Conservation (phyloP, 768 basidiomycete genomes). For the Tubosaeta sp. region DNA sequence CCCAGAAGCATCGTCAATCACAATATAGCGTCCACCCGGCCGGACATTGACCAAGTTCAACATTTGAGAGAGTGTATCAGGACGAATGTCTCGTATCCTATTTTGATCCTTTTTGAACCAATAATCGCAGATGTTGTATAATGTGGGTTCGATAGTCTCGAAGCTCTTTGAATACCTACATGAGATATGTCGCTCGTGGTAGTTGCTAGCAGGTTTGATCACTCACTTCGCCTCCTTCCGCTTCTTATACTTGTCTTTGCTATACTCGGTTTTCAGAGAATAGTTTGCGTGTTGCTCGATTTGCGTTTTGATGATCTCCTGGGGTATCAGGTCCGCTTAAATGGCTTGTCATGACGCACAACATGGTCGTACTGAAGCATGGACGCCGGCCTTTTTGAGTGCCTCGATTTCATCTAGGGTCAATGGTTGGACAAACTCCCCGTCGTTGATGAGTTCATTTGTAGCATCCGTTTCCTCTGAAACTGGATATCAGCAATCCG, state of each 20-base stretch:
- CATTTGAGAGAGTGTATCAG: conserved; percentile 87
- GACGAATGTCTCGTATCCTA: conserved; percentile 78
- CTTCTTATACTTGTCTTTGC: conserved; percentile 97
- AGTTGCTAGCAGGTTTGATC: not conserved
- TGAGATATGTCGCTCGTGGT: not conserved
- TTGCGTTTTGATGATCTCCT: conserved; percentile 95
- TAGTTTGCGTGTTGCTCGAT: conserved; percentile 92
- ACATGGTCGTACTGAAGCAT: conserved; percentile 56
- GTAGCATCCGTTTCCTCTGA: conserved; percentile 96
- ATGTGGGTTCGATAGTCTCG: conserved; percentile 80
- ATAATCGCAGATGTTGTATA: conserved; percentile 84
- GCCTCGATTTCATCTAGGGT: conserved; percentile 79
- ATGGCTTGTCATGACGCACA: not conserved
- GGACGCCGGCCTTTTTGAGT: conserved; percentile 76
- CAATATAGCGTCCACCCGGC: conserved; percentile 83
- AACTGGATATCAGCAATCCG: conserved; percentile 1
- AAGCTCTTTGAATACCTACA: conserved; percentile 87
- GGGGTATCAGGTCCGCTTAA: conserved; percentile 15
- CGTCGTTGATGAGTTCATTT: conserved; percentile 93
- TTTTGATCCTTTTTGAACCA: conserved; percentile 83
- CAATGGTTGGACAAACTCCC: conserved; percentile 76
- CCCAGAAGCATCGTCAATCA: conserved; percentile 90
- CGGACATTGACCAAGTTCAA: conserved; percentile 77
- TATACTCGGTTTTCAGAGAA: conserved; percentile 93
- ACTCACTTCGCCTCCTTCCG: conserved; percentile 93